Base-by-base conservation (phyloP, 1,284 basidiomycete genomes). In the Ustilago xerochloae region DNA sequence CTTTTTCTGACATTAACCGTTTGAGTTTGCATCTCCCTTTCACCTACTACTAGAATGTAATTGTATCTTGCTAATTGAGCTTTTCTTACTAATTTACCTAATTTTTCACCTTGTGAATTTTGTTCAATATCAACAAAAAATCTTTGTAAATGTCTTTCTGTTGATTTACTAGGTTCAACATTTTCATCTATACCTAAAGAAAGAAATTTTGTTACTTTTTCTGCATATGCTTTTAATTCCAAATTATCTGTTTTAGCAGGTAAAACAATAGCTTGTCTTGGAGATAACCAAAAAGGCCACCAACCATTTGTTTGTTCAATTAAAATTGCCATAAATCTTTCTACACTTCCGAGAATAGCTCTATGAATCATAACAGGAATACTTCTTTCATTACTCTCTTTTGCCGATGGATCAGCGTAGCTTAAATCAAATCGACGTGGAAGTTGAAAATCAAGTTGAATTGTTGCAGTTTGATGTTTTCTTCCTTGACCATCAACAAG, bases 371-470 rank as follows among this genome's bases (percentile, higher is more conserved):
- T 81, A 4, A 84, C 82, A 0, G 81, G 81, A 10, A 35, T 24
- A 6, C 56, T 60, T 2, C 45, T 35, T 33, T 52, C 57, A 36
- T 39, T 33, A 18, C 67, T 36, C 16, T 47, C n/a, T 6, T 35
- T 43, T 9, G 60, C 61, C 0, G 28, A 6, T 6, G 69, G 70
- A 24, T 76, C 71, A 10, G 71, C 64, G 50, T 82, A 84, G 9
- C 62, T 51, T 6, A 84, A 63, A 24, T 77, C 64, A 50, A 84
- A 84, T 2, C 82, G 67, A 38, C 71, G 64, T 0, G 82, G 82
- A 12, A 84, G 68, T 64, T 84, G 82, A 47, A 84, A 84, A 49
- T 84, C 82, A 10, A 84, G 69, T 55, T 84, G 82, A 39, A 84
- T 84, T 18, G 82, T 84, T 1, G 82, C 82, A 0, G 82, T 83